Conservation (phyloP, 2,329 filamentous ascomycete species). For the Fusarium chaquense region DNA sequence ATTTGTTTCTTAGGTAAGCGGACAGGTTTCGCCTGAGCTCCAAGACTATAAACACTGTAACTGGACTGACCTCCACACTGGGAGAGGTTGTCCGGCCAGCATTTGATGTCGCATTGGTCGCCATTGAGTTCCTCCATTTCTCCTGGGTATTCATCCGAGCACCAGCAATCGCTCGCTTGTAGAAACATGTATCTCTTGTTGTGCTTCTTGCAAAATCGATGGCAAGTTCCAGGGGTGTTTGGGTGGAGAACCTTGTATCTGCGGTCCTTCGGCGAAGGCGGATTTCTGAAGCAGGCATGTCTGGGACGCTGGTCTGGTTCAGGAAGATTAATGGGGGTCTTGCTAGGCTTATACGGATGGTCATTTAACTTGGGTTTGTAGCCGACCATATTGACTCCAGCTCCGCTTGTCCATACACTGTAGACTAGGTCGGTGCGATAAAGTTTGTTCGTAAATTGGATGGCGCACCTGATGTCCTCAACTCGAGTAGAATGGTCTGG, state of each 20-base stretch:
- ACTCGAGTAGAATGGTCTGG: neutral
- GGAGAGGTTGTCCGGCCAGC: neutral
- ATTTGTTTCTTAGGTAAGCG: accelerated
- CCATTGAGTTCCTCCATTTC: neutral
- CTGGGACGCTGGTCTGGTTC: neutral
- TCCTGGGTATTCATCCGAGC: neutral
- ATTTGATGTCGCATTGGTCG: neutral
- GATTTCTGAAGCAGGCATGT: neutral
- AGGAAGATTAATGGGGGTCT: accelerated
- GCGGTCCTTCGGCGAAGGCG: accelerated
- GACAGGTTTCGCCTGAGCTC: neutral
- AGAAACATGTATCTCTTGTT: neutral
- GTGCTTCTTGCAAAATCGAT: neutral
- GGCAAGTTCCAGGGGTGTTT: neutral
- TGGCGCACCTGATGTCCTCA: neutral
- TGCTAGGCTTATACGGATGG: too few relatives aligned
- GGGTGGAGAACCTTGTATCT: accelerated
- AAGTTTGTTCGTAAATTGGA: neutral
- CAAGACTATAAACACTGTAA: conserved; percentile 1
- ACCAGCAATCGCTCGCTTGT: neutral
- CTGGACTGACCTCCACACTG: neutral
- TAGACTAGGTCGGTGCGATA: neutral
- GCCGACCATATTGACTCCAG: neutral
- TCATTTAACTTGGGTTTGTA: too few relatives aligned
- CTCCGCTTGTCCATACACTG: neutral